phyloP scores from a whole-genome alignment of 352 stramenopile species.

The Pythium coloratum region DNA sequence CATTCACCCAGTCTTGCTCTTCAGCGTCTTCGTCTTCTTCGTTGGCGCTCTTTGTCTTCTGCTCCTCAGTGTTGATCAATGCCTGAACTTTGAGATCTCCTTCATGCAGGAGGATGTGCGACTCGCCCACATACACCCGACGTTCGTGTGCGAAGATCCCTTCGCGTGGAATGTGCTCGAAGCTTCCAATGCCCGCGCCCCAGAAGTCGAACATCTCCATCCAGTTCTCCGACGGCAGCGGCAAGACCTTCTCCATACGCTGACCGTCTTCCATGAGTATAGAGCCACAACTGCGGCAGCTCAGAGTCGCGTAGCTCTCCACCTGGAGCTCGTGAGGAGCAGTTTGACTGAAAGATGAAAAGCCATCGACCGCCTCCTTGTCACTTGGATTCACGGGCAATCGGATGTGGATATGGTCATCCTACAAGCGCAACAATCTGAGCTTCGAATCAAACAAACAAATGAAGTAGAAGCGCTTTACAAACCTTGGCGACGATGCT shows the following conservation, averaged over 20 bases:
- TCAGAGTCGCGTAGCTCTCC: constrained; percentile 41
- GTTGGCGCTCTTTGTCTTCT: not conserved
- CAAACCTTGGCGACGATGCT: constrained; percentile 35
- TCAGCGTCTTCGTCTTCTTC: constrained; percentile 24
- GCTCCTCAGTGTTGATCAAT: constrained; percentile 13
- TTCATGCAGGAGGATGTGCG: constrained; percentile 61
- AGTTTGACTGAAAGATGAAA: constrained; percentile 62
- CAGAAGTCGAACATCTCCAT: constrained; percentile 90
- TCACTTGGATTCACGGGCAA: constrained; percentile 50
- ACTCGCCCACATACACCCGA: constrained; percentile 65
- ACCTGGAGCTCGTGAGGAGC: constrained; percentile 40
- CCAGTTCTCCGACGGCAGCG: constrained; percentile 79
- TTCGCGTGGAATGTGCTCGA: constrained; percentile 77
- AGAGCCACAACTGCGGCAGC: constrained; percentile 44
- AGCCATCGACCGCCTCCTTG: constrained; percentile 47
- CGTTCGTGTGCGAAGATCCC: constrained; percentile 51
- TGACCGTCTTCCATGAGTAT: constrained; percentile 21
- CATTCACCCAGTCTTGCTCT: constrained; percentile 34
- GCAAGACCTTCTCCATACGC: constrained; percentile 57
- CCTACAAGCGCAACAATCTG: constrained; percentile 7
- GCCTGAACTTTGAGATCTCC: constrained; percentile 35
- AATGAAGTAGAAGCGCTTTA: not conserved
- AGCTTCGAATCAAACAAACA: not conserved
- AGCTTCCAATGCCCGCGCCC: constrained; percentile 72
- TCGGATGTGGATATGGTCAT: constrained; percentile 67